Evolutionary conservation across 2,329 filamentous ascomycete species (phyloP), one percentile per base, ranked within the genome.

Genomic region (Cytospora mali): DNA sequence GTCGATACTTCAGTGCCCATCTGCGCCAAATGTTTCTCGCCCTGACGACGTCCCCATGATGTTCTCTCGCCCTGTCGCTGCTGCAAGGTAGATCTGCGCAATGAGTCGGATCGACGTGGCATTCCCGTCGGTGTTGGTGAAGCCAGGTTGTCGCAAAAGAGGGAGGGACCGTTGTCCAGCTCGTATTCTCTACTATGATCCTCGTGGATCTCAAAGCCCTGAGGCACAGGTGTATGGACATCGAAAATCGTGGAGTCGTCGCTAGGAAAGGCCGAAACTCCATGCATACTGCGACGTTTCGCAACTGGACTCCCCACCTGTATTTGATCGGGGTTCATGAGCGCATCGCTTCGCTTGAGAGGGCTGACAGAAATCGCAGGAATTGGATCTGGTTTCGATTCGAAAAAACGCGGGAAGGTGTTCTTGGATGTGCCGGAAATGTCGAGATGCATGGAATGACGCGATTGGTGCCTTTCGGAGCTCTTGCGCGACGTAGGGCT

Each of bases 341-440:
- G 89, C 50, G 91, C 89, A 78, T 98, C 94, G 72, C 90, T 94
- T 69, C 95, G 88, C 82, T 98, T 97, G 69, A 98, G 79, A 6
- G 94, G 93, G 73, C 94, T 97, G 6, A 89, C 88, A 65, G 87
- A 86, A 23, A 84, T 80, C 21, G 84, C 80, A 55, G 80, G 77
- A 53, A 80, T 76, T 56, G 78, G 69, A 67, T 81, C 78, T 35
- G 67, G 72, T 54, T 75, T 78, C 21, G 74, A 73, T 57, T 86
- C 84, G 18, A 80, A 71, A n/a, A 84, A 73, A 66, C 82, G 82
- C 50, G 84, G 75, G 33, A 83, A 75, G 16, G 78, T 75, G 64
- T 80, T 77, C 66, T 83, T 80, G 4, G 82, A 80, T 27, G 83
- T 79, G 33, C 81, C 82, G 3, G 82, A 79, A 50, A 82, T 76